A percentile compares a stretch with the other conserved stretches of the same genome.
Conservation (phyloP, 2,329 filamentous ascomycete genomes). For the Arthrobotrys sphaeroides region DNA sequence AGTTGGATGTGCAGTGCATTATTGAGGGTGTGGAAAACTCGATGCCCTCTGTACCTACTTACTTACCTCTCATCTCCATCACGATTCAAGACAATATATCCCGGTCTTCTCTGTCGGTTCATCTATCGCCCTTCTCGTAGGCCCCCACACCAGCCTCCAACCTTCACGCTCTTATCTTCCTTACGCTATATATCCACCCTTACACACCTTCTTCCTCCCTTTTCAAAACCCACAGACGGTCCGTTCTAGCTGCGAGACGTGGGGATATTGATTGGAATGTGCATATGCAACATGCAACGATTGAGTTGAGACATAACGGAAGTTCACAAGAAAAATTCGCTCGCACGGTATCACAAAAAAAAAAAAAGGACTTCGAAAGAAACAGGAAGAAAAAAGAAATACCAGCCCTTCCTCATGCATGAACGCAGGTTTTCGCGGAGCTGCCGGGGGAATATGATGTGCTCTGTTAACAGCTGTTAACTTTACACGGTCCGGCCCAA, state of each 20-base stretch:
- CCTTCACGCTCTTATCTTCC: conserved; percentile 14
- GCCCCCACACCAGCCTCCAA: conserved; percentile 15
- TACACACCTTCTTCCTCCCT: neutral
- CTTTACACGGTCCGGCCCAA: conserved; percentile 17
- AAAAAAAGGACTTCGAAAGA: conserved; percentile 20
- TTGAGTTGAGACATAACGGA: neutral
- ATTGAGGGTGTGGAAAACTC: conserved; percentile 1
- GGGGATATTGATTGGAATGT: conserved; percentile 19
- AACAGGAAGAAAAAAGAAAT: neutral
- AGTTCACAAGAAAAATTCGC: neutral
- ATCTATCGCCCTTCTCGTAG: conserved; percentile 2
- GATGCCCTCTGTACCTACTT: conserved; percentile 20
- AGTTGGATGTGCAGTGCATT: conserved; percentile 33
- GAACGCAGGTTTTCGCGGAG: conserved; percentile 51
- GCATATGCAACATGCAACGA: conserved; percentile 23
- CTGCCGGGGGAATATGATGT: conserved; percentile 30
- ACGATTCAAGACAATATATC: conserved; percentile 32
- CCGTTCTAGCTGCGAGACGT: conserved; percentile 1
- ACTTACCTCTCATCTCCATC: conserved; percentile 32
- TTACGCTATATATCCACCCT: neutral
- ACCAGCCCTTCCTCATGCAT: conserved; percentile 40
- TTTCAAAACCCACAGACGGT: neutral
- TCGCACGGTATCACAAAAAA: conserved; percentile 22
- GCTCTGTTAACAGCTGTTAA: conserved; percentile 14
- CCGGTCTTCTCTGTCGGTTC: conserved; percentile 10